A percentile compares a stretch with the other conserved stretches of the same genome.
These are phyloP conservation scores for Chalciporus piperatoides DNA, from an alignment of 1,284 basidiomycete genomes.

Conservation along the genomic window DNA sequence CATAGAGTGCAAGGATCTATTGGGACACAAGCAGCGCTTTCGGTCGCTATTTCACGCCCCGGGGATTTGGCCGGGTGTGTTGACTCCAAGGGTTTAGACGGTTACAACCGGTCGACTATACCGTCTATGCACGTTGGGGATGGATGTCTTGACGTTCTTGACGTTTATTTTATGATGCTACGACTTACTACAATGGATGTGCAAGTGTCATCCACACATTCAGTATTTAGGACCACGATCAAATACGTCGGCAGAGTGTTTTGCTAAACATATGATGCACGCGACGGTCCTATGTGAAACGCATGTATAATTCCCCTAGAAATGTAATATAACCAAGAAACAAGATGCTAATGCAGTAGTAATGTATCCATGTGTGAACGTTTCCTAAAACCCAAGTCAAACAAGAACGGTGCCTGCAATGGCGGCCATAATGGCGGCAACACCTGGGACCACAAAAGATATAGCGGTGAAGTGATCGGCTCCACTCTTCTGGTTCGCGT, in stretches of 20 bases:
- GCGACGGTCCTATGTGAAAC: not conserved
- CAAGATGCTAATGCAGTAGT: slow-evolving; percentile 6
- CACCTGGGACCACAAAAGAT: slow-evolving; percentile 25
- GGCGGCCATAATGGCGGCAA: slow-evolving; percentile 24
- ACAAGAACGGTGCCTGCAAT: slow-evolving; percentile 23
- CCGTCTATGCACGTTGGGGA: not conserved
- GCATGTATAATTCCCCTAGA: slow-evolving; percentile 6
- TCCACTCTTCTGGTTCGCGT: slow-evolving; percentile 35
- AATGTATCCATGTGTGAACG: slow-evolving; percentile 9
- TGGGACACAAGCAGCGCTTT: not conserved
- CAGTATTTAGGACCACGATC: not conserved
- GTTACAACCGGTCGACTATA: not conserved
- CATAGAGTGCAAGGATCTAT: slow-evolving; percentile 7
- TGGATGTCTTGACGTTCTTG: slow-evolving; percentile 4
- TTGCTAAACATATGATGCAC: not conserved
- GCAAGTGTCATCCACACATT: slow-evolving; percentile 1
- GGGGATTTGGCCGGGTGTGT: not conserved
- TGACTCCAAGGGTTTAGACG: not conserved
- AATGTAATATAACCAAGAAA: slow-evolving; percentile 1
- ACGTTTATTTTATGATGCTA: slow-evolving; percentile 14
- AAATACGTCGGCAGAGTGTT: not conserved
- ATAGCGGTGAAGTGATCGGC: slow-evolving; percentile 25
- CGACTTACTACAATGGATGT: slow-evolving; percentile 6
- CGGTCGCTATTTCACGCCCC: not conserved
- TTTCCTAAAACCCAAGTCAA: slow-evolving; percentile 11